Evolutionary conservation across 2,329 filamentous ascomycete genomes (phyloP).

Genomic region (Botryotinia convoluta): DNA sequence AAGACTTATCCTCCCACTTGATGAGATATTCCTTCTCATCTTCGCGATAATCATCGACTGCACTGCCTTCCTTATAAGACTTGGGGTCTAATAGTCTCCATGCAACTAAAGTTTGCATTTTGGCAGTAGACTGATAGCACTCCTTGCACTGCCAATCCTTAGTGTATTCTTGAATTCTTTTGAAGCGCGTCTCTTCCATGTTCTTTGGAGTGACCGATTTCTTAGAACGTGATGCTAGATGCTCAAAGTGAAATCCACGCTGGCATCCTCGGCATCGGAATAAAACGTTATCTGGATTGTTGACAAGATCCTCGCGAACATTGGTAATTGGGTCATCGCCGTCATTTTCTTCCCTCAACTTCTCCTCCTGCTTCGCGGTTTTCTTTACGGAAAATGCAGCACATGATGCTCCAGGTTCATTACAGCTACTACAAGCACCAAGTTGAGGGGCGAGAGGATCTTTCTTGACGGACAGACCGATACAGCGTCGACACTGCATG

Average conservation of each 20-base stretch:
- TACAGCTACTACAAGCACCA: conserved; percentile 70
- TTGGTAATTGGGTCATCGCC: conserved; percentile 72
- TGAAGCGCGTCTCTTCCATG: conserved; percentile 51
- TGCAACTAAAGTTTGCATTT: conserved; percentile 76
- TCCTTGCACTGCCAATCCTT: conserved; percentile 77
- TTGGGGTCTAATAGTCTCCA: conserved; percentile 73
- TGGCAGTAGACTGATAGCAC: conserved; percentile 62
- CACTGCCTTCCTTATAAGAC: conserved; percentile 51
- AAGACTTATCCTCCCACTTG: conserved; percentile 80
- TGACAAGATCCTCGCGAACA: conserved; percentile 62
- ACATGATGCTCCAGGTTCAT: conserved; percentile 64
- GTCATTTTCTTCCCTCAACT: conserved; percentile 72
- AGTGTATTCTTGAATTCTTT: conserved; percentile 70
- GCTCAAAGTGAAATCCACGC: conserved; percentile 78
- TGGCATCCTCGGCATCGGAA: conserved; percentile 80
- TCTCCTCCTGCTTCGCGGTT: conserved; percentile 78
- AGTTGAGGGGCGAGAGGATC: conserved; percentile 68
- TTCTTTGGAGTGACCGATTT: conserved; percentile 41
- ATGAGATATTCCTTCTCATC: conserved; percentile 89
- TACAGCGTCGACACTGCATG: conserved; percentile 83
- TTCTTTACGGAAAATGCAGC: conserved; percentile 69
- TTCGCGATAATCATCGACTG: conserved; percentile 58
- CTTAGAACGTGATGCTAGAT: conserved; percentile 56
- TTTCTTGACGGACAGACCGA: conserved; percentile 66
- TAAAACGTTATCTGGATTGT: conserved; percentile 73